Evolutionary conservation across 345 rosid genomes (phyloP), one percentile per base, ranked within the genome.

Genomic region (Ricinus communis): DNA sequence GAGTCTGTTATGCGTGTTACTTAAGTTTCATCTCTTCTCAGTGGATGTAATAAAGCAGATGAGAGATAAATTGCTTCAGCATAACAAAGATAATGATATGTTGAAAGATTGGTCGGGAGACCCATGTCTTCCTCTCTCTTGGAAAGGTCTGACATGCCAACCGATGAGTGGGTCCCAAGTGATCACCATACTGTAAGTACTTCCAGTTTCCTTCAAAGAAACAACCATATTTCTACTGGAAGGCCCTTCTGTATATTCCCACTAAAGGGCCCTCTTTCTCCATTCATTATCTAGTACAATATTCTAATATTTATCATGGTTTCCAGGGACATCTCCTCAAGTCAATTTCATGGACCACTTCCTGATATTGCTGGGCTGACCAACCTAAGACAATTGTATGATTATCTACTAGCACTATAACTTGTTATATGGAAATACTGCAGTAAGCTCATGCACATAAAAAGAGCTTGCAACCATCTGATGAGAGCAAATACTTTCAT

Each of bases 101-200:
- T 63, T 81, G 73, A 75, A 77, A 30, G 72, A 64, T 66, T 89
- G 94, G 91, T 85, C 82, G n/a, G 94, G 94, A 11, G 89, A 89
- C 60, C 94, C 94, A n/a, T 89, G 94, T 45, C 81, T 74, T 64
- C 89, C 87, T 22, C 55, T 40, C 71, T 51, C 73, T 6, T 85
- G 93, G 93, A 41, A 74, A 64, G 91, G 87, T 58, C 71, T 89
- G 73, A 54, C n/a, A 50, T 89, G 93, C 76, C 66, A 65, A 40
- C 3, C 46, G 55, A 47, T 41, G 50, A 70, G 72, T 65, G 84
- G 82, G 24, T 74, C 74, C 74, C 30, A 63, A 36, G 62, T 59
- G 55, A 79, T 89, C 78, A 81, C 80, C 33, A 71, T 56, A 67
- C 70, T 87, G 93, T 89, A 80, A 73, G 91, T 83, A 66, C 40